Evolutionary conservation across 2,329 filamentous ascomycete genomes (phyloP).

Genomic region (Nothomitra cinnamomea): DNA sequence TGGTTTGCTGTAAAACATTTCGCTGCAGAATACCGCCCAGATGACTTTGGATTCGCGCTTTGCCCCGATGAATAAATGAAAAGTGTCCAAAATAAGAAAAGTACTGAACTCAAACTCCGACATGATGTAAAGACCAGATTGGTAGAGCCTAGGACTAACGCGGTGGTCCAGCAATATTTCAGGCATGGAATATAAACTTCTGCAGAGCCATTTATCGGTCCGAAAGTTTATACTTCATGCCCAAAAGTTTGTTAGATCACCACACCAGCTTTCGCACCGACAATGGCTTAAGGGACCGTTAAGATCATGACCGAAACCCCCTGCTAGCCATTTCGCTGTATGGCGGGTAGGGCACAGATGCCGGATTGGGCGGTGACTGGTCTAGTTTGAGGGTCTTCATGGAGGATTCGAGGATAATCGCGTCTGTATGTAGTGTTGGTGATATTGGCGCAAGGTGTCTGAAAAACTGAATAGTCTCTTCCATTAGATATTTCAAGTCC

Average conservation of each 20-base stretch:
- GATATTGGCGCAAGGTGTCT: constrained; percentile 51
- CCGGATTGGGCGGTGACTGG: background rate
- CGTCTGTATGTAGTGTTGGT: constrained; percentile 57
- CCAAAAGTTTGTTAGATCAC: no score
- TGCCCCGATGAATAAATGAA: background rate
- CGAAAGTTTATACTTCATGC: no score
- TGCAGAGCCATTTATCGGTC: no score
- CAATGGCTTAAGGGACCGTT: no score
- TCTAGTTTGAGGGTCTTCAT: constrained; percentile 14
- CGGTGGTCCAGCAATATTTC: no score
- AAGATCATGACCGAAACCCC: background rate
- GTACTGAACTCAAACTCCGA: background rate
- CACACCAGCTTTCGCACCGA: no score
- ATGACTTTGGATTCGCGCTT: background rate
- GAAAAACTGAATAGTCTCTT: constrained; percentile 63
- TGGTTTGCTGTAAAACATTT: background rate
- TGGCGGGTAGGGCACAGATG: background rate
- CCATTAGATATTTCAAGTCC: constrained; percentile 42
- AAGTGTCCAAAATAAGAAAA: background rate
- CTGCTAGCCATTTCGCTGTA: background rate
- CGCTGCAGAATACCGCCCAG: background rate
- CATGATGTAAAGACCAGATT: no score
- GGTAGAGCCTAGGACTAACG: no score
- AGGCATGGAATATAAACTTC: no score
- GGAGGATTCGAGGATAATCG: constrained; percentile 44